phyloP scores from a whole-genome alignment of 2,329 filamentous ascomycete genomes.

The Talaromyces sp. region DNA sequence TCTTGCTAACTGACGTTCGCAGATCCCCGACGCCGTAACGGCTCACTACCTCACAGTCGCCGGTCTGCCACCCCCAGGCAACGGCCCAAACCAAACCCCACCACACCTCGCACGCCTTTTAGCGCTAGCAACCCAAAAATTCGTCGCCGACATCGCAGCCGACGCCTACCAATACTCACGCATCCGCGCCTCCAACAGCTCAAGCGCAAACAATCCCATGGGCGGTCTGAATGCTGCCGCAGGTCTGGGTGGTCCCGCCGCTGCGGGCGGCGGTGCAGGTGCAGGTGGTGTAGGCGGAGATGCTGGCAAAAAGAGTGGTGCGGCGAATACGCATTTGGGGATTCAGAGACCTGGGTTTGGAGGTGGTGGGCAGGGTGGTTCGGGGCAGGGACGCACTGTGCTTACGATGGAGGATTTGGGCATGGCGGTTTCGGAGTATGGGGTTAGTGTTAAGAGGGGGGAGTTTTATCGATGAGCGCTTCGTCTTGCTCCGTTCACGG shows the following conservation, averaged over 20 bases:
- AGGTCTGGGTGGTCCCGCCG: conserved; percentile 55
- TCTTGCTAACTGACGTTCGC: conserved; percentile 3
- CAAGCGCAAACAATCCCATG: conserved; percentile 86
- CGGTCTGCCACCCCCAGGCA: conserved; percentile 81
- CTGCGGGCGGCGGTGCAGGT: conserved; percentile 46
- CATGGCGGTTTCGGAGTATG: conserved; percentile 97
- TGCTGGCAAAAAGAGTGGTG: conserved; percentile 50
- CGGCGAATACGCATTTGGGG: conserved; percentile 59
- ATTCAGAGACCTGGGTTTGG: conserved; percentile 78
- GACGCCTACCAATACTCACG: conserved; percentile 98
- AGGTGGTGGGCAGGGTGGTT: conserved; percentile 83
- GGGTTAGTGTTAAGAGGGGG: conserved; percentile 93
- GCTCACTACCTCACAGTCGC: conserved; percentile 97
- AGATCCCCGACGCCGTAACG: conserved; percentile 97
- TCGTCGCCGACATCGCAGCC: conserved; percentile 94
- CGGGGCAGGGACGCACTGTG: conserved; percentile 80
- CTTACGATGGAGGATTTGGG: conserved; percentile 98
- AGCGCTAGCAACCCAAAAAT: conserved; percentile 97
- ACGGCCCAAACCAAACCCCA: conserved; percentile 74
- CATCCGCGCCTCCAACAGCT: conserved; percentile 87
- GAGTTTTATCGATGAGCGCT: conserved; percentile 89
- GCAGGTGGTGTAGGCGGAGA: conserved; percentile 44
- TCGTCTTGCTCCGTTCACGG: background rate
- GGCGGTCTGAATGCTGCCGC: conserved; percentile 72
- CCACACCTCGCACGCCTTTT: conserved; percentile 87